Evolutionary conservation across 805 yeast genomes (phyloP).

Genomic region (Candida argentea): DNA sequence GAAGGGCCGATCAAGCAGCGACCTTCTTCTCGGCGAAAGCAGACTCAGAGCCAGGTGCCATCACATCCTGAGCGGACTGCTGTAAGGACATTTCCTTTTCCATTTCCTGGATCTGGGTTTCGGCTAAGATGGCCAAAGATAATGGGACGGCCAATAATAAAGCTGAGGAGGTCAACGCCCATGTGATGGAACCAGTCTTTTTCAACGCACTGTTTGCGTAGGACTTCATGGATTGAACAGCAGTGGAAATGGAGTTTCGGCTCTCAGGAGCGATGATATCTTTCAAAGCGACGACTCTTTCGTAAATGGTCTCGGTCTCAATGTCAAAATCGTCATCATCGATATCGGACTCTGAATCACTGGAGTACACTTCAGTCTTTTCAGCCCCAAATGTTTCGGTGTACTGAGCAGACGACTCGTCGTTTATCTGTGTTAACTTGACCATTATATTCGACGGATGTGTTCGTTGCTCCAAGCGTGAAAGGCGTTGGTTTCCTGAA

Average conservation of each 20-base stretch:
- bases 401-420: conserved; percentile 33
- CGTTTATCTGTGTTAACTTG: conserved; percentile 63
- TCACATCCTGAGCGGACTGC: conserved; percentile 64
- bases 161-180: conserved; percentile 79
- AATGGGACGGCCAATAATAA: conserved; percentile 88
- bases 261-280: conserved; percentile 87
- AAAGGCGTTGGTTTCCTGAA: too few relatives aligned
- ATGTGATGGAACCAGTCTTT: conserved; percentile 66
- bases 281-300: conserved; percentile 83
- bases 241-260: conserved; percentile 40
- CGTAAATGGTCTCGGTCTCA: conserved; percentile 74
- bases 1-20: conserved; percentile 1
- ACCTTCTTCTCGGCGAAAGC: conserved; percentile 24
- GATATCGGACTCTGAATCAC: conserved; percentile 31
- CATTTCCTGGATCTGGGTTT: conserved; percentile 88
- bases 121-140: conserved; percentile 79
- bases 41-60: conserved; percentile 44
- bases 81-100: conserved; percentile 84
- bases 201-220: conserved; percentile 34
- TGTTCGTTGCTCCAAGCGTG: too few relatives aligned
- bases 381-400: conserved; percentile 22
- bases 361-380: conserved; percentile 8
- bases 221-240: conserved; percentile 17
- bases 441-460: conserved; percentile 40
- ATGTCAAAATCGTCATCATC: conserved; percentile 66